Evolutionary conservation across 2,329 filamentous ascomycete species (phyloP), one percentile per base, ranked within the genome.

Genomic region (Penicillium sp.): DNA sequence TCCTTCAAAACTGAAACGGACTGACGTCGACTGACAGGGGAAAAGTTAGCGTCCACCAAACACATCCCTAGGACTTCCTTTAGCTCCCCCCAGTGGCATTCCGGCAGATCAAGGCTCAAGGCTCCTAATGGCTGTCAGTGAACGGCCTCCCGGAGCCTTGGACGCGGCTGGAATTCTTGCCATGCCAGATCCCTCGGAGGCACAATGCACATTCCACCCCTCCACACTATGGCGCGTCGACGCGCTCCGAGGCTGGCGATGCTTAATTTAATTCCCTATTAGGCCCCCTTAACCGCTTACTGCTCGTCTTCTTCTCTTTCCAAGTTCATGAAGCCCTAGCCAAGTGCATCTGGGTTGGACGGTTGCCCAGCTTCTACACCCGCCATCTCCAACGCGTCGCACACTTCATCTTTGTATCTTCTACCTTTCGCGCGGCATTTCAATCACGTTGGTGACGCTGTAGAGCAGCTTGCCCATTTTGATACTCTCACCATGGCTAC

Each of bases 151-250:
- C 39, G 35, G 38, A 38, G 27, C 42, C 33, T 18, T 55, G 33
- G 41, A 44, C 42, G 46, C 48, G 47, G 48, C 47, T 58, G 39
- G 54, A 47, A 61, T 60, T 59, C 58, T 60, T 58, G 37, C 42
- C 52, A 58, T 47, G 39, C 47, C 55, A 18, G 41, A 42, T 55
- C 56, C 55, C 52, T 57, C 58, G 42, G 54, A 35, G 48, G 20
- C 20, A 23, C 1, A 18, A 18, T 18, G 44, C 51, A 51, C 59
- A 61, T 61, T 61, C 59, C 59, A 55, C 54, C 56, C 59, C 53
- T 61, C 59, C 59, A 60, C 56, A 51, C 44, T 52, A 41, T 49
- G 50, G 44, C 59, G 59, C 59, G 58, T 61, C 59, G 58, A 61
- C 59, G 59, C 58, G 59, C 49, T 54, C 42, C 23, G 38, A 47